Percentiles rank a stretch among this genome's conserved stretches.
Conservation (phyloP, 805 yeast genomes). For the Spathaspora arborariae region DNA sequence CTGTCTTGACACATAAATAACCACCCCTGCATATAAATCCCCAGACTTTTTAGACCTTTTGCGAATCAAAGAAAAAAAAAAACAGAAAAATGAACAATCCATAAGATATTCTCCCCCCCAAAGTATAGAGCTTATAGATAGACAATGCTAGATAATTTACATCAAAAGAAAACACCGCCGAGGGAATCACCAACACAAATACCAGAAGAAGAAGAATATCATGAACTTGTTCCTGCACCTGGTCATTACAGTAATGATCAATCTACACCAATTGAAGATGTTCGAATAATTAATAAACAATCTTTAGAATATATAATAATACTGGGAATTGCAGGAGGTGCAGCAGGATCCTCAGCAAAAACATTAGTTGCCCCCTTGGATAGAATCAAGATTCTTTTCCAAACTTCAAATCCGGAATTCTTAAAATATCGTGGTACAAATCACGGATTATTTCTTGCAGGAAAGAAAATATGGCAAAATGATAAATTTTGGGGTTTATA, state of each 20-base stretch:
- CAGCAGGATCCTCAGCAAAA: conserved; percentile 95
- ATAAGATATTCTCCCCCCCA: background rate
- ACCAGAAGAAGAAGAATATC: background rate
- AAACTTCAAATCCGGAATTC: conserved; percentile 90
- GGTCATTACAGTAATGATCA: conserved; percentile 19
- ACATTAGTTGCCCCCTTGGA: conserved; percentile 94
- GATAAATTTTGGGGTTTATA: conserved; percentile 82
- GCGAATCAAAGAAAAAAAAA: background rate
- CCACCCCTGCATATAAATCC: background rate
- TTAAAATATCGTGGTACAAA: conserved; percentile 75
- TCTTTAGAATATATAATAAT: conserved; percentile 74
- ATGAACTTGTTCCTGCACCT: conserved; percentile 3
- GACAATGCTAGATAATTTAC: background rate
- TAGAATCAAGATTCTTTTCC: conserved; percentile 90
- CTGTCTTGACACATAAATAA: too few relatives aligned
- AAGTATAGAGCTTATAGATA: background rate
- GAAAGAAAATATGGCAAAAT: conserved; percentile 53
- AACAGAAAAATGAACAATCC: background rate
- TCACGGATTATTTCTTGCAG: conserved; percentile 72
- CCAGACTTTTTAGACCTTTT: background rate
- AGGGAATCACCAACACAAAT: background rate
- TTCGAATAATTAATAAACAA: conserved; percentile 53
- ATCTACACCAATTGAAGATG: conserved; percentile 24
- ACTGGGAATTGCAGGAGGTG: conserved; percentile 91
- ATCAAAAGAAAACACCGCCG: too few relatives aligned